Evolutionary conservation across 2,329 filamentous ascomycete genomes (phyloP).

Genomic region (Fusarium beomiforme): DNA sequence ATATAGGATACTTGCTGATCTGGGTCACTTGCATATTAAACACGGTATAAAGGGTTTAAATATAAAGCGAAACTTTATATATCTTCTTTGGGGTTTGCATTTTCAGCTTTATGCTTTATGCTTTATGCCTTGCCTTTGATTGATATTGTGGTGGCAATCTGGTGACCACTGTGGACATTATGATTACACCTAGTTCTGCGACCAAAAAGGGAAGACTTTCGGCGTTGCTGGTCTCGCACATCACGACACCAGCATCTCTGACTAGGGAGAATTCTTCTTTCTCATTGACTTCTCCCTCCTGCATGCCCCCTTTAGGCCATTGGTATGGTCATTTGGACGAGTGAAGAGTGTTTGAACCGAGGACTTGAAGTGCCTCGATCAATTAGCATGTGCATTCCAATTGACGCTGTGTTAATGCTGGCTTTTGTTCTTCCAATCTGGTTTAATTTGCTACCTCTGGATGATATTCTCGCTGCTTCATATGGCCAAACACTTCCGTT

Average conservation of each 20-base stretch:
- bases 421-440: not conserved
- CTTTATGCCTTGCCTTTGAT: not conserved
- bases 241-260: not conserved
- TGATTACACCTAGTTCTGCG: not conserved
- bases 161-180: not conserved
- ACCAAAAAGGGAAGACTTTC: not conserved
- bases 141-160: not conserved
- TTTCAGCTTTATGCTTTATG: not conserved
- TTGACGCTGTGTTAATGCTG: not conserved
- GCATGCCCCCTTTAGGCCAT: not conserved
- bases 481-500: not conserved
- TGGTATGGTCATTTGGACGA: not conserved
- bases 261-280: not conserved
- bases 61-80: not conserved
- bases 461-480: not conserved
- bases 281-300: not conserved
- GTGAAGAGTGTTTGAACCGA: not conserved
- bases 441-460: not conserved
- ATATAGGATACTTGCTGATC: no score
- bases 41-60: no score
- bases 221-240: not conserved
- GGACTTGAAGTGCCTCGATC: not conserved
- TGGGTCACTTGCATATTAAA: no score
- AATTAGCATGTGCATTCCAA: not conserved
- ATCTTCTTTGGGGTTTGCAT: not conserved